Base-by-base conservation (phyloP, 805 yeast species). In the Hanseniaspora occidentalis region DNA sequence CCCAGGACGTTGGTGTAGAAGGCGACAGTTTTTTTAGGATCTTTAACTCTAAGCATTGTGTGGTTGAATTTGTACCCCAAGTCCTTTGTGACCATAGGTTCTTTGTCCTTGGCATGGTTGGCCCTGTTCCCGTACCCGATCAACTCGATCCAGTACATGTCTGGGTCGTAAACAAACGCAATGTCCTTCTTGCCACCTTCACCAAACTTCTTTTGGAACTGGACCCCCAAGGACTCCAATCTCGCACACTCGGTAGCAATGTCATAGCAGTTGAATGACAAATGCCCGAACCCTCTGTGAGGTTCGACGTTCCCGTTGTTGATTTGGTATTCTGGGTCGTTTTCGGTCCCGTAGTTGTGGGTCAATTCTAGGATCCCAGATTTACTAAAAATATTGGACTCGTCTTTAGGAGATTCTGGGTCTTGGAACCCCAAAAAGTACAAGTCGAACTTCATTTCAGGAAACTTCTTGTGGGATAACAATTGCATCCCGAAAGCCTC, bases 131-230 rank as follows among this genome's bases (percentile, higher is more conserved):
- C 67, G 50, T 74, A 78, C 53, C 76, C 77, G 49, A 89, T 73
- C 53, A 89, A 64, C 67, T 89, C 98, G 52, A 89, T 73, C 98
- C 98, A 89, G 65, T 92, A 92, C 51, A 92, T 92, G 62, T 89
- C 89, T 6, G 97, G 96, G 54, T 92, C 98, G 50, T 88, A 71
- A 6, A 80, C 94, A 61, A 89, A 92, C 0, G 97, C 97, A 65
- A 92, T 88, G 60, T 85, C 71, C 61, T 77, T 79, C 64, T 84
- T 95, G 62, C 96, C 77, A 27, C 98, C 98, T 56, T 89, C 97
- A 29, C 74, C 61, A 48, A 88, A 66, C 55, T 69, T 83, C 69
- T 89, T 92, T 63, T 88, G 75, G 68, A 89, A 89, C 38, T 62
- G 57, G 41, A 81, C 96, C 17, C 79, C 82, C 36, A 69, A 65